Evolutionary conservation across 305 asterid species (phyloP), one percentile per base, ranked within the genome.

Genomic region (Vinca major): DNA sequence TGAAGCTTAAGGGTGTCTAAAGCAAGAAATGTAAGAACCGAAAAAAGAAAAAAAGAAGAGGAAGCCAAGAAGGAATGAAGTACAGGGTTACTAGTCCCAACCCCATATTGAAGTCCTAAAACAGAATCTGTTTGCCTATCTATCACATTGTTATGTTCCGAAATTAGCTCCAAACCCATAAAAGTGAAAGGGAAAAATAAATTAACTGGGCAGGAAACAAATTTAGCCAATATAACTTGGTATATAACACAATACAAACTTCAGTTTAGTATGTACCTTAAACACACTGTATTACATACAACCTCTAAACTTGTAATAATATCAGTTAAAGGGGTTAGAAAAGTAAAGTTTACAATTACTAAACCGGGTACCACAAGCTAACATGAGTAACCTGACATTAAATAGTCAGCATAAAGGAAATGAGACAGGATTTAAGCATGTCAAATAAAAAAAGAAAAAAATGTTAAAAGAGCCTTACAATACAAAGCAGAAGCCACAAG

Each of bases 401-500:
- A 41, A 9, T 7, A 1, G 11, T 7, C 20, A 41, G 12, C 37
- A 66, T 1, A 20, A 55, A 54, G 9, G 3, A 55, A 41, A 61
- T 5, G 1, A 55, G 40, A 48, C 14, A 13, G 19, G 20, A 54
- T 40, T 16, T 36, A 60, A 14, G 13, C 6, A 61, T 16, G 20
- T 19, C 65, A 37, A 6, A 8, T 7, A 60, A 58, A 19, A 53
- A 53, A 13, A 36, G 8, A 16, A 56, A 40, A 1, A 51, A 64
- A 12, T n/a, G 14, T 41, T 48, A 52, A 53, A 33, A 45, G 19
- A 54, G 63, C 39, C 95, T 83, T 76, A 93, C 99, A 87, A 51
- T 66, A 90, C 79, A 73, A 93, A 93, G 84, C 97, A 90, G 88
- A 93, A 93, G 40, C 97, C 99, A 75, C 99, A 93, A 8, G 99